phyloP scores from a whole-genome alignment of 176 grass and related monocot species.

The Carex littledalei region DNA sequence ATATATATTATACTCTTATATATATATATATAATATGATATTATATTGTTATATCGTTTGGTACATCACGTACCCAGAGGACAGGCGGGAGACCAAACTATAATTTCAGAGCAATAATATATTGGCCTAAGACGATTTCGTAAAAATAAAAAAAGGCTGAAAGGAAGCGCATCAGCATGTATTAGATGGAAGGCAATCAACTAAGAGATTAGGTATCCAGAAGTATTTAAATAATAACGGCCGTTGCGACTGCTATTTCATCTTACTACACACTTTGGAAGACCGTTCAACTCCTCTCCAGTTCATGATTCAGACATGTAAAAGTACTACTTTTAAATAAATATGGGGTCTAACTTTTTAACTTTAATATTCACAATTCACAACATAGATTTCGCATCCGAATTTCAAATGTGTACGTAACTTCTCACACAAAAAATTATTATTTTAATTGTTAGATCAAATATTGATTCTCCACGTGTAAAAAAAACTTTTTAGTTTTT shows the following conservation, averaged over 20 bases:
- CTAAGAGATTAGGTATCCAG: slow-evolving; percentile 19
- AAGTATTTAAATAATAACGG: slow-evolving; percentile 31
- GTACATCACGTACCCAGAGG: background rate
- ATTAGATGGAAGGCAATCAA: slow-evolving; percentile 19
- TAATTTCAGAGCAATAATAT: background rate
- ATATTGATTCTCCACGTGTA: background rate
- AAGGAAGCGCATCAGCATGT: background rate
- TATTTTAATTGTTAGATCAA: too few relatives aligned
- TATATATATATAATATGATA: background rate
- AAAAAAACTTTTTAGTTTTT: background rate
- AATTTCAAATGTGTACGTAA: too few relatives aligned
- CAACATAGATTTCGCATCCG: too few relatives aligned
- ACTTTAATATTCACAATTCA: too few relatives aligned
- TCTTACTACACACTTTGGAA: background rate
- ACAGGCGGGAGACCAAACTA: background rate
- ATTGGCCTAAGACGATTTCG: background rate
- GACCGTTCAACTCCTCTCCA: background rate
- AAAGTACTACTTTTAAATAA: too few relatives aligned
- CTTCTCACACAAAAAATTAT: too few relatives aligned
- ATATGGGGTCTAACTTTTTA: too few relatives aligned
- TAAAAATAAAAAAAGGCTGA: background rate
- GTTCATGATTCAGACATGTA: background rate
- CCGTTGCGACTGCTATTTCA: slow-evolving; percentile 27
- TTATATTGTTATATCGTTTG: background rate
- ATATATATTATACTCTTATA: too few relatives aligned